Percentiles rank a stretch among this genome's conserved stretches.
phyloP scores from a whole-genome alignment of 202 grass and related monocot genomes.

The Cymbopogon flexuosus region DNA sequence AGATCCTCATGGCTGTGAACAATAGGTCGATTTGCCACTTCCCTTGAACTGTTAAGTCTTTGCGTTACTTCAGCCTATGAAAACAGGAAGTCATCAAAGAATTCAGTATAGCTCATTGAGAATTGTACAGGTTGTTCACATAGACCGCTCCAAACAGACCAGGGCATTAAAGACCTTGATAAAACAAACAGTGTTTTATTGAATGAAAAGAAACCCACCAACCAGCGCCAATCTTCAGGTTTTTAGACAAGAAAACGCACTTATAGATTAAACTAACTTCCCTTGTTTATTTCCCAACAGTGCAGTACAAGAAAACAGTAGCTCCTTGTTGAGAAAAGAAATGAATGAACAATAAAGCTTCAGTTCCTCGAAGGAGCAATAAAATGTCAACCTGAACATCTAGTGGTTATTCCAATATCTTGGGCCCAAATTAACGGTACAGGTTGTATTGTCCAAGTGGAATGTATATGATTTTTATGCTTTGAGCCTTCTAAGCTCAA shows the following conservation, averaged over 20 bases:
- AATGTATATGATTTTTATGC: background rate
- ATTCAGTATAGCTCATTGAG: conserved; percentile 11
- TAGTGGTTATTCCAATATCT: background rate
- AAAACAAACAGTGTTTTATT: background rate
- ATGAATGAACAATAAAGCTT: background rate
- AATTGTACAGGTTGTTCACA: background rate
- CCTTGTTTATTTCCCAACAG: background rate
- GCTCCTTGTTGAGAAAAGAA: background rate
- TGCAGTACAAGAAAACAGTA: background rate
- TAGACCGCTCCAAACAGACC: background rate
- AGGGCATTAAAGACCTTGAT: background rate
- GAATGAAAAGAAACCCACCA: background rate
- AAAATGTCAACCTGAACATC: background rate
- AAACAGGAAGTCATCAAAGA: background rate
- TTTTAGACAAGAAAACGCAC: background rate
- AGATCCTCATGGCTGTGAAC: conserved; percentile 96
- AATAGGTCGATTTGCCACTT: conserved; percentile 60
- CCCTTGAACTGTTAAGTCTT: conserved; percentile 77
- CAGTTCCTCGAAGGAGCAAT: background rate
- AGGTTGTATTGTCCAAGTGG: background rate
- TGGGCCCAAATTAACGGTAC: background rate
- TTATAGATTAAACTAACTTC: background rate
- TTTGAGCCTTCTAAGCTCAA: conserved; percentile 7
- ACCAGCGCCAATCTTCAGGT: background rate
- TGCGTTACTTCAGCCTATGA: conserved; percentile 73